Conservation (phyloP, 1,139 yeast species). For the Kazachstania sp. region DNA sequence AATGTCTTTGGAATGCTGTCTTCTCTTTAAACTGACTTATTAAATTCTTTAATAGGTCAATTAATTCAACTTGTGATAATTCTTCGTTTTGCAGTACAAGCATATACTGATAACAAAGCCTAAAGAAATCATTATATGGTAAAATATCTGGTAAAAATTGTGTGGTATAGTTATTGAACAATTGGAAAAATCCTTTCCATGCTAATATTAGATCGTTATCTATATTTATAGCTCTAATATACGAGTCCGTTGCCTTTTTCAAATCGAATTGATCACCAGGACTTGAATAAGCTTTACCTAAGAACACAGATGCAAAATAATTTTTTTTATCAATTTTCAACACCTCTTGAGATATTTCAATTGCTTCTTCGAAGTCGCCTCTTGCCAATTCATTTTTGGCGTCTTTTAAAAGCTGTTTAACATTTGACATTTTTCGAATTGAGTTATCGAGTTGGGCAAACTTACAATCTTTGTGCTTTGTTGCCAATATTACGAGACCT, state of each 20-base stretch:
- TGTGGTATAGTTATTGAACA: conserved; percentile 21
- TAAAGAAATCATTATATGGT: conserved; percentile 41
- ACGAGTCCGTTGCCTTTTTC: conserved; percentile 41
- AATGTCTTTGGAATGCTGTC: conserved; percentile 33
- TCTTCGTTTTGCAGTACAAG: conserved; percentile 34
- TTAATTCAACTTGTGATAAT: conserved; percentile 41
- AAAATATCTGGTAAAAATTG: conserved; percentile 25
- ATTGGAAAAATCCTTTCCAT: conserved; percentile 68
- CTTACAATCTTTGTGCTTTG: too few species aligned
- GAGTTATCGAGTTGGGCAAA: too few species aligned
- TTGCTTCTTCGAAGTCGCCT: conserved; percentile 51
- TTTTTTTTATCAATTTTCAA: conserved; percentile 46
- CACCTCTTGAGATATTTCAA: conserved; percentile 44
- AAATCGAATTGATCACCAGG: conserved; percentile 3
- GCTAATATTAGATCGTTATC: conserved; percentile 54
- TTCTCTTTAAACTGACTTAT: conserved; percentile 35
- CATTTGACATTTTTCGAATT: conserved; percentile 15
- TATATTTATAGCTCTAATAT: conserved; percentile 46
- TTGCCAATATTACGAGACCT: too few species aligned
- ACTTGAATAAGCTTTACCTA: conserved; percentile 32
- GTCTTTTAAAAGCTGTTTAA: conserved; percentile 45
- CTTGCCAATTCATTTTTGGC: conserved; percentile 52
- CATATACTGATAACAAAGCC: conserved; percentile 36
- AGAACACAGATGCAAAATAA: conserved; percentile 57
- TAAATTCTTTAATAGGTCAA: conserved; percentile 41